Conservation (phyloP, 805 yeast genomes). For the Lipomyces oligophaga region DNA sequence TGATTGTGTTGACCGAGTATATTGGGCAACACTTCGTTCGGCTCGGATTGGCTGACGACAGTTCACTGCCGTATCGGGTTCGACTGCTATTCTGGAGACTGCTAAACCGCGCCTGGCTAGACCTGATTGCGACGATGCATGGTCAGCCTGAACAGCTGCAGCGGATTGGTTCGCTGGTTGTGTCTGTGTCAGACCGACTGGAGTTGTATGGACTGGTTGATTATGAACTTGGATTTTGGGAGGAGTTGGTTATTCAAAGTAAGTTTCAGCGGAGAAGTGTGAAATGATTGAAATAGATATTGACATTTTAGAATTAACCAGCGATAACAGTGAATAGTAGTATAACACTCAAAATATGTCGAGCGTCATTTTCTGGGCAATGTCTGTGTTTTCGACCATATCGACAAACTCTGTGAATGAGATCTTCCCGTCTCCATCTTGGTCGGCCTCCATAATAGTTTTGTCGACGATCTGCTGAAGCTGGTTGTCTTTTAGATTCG, state of each 20-base stretch:
- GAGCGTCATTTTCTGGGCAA: conserved; percentile 34
- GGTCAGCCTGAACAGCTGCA: conserved; percentile 9
- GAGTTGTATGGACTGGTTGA: conserved; percentile 24
- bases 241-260: conserved; percentile 18
- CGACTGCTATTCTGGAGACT: conserved; percentile 17
- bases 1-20: too few relatives aligned
- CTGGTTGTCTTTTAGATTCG: conserved; percentile 77
- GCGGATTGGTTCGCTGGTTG: conserved; percentile 7
- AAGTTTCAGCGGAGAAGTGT: too few relatives aligned
- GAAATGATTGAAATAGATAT: too few relatives aligned
- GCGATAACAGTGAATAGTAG: too few relatives aligned
- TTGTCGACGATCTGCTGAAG: conserved; percentile 93
- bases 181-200: conserved; percentile 11
- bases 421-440: conserved; percentile 80
- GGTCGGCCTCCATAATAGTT: conserved; percentile 89
- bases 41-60: conserved; percentile 17
- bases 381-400: conserved; percentile 38
- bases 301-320: too few relatives aligned
- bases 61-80: not conserved
- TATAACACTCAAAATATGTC: conserved; percentile 29
- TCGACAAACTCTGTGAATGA: conserved; percentile 81
- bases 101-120: conserved; percentile 19
- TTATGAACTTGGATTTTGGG: conserved; percentile 26
- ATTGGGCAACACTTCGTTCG: conserved; percentile 8
- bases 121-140: not conserved